Base-by-base conservation (phyloP, 2,329 filamentous ascomycete genomes). In the Verticillium nonalfalfae region DNA sequence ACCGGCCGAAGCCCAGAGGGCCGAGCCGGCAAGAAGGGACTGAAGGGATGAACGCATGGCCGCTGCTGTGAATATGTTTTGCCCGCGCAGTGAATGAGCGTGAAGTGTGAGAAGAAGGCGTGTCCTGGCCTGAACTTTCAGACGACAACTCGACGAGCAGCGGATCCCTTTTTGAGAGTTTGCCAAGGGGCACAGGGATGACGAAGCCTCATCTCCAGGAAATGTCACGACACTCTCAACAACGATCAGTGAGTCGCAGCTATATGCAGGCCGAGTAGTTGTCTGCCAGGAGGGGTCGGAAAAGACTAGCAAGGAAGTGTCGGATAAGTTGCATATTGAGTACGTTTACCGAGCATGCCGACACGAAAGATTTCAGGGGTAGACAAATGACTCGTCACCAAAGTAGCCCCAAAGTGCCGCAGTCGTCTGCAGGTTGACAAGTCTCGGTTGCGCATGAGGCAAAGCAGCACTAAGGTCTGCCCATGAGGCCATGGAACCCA, bases 1-100 rank as follows among this genome's bases (percentile, higher is more conserved):
- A 50, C 59, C 63, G 56, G 58, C 59, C 15, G 62, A 62, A 7
- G 56, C 61, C 38, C 61, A 33, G 57, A 50, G 45, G 18, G 45
- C 45, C n/a, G 45, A 50, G 45, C 45, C n/a, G 3, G 45, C 45
- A 5, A 50, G 45, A 9, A 50, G 45, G 9, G 45, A 50, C 45
- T 50, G 45, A 50, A 50, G 45, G 18, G 45, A 50, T 9, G 45
- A 50, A 50, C 45, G 45, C 45, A 50, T 50, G 45, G 45, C 45
- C 13, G 45, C 9, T 21, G 45, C 45, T 21, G 18, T 21, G 26
- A 21, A 18, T 21, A 18, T 50, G 45, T 26, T 21, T 50, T 26
- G 45, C 45, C 18, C 45, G 26, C 7, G 13, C 15, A n/a, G 21
- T 21, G 35, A 50, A 50, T 50, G 45, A 50, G 45, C 7, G 45